phyloP scores from a whole-genome alignment of 805 yeast species.

The Candida namnaoensis region DNA sequence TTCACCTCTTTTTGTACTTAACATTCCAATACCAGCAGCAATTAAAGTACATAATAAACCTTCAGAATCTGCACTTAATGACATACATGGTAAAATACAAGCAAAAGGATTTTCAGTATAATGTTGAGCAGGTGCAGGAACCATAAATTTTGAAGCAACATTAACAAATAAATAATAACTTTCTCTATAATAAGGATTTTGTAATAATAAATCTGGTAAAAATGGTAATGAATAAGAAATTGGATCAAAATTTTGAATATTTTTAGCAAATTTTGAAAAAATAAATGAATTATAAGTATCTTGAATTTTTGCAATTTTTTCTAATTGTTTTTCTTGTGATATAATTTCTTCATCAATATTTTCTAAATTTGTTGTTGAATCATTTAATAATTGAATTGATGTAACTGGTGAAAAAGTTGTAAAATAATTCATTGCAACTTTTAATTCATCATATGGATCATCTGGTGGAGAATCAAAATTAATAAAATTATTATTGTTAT shows the following conservation, averaged over 20 bases:
- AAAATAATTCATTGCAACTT: neutral
- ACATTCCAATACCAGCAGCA: constrained; percentile 39
- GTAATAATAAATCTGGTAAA: constrained; percentile 50
- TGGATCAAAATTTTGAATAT: neutral
- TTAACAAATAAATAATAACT: constrained; percentile 56
- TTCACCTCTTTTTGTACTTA: constrained; percentile 12
- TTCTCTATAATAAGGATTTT: constrained; percentile 52
- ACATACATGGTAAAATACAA: constrained; percentile 57
- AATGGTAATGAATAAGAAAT: constrained; percentile 17
- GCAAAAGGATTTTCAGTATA: constrained; percentile 61
- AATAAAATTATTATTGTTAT: no score
- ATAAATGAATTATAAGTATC: no score
- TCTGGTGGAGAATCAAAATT: no score
- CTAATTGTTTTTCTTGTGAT: no score
- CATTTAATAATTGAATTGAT: no score
- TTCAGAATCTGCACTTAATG: constrained; percentile 46
- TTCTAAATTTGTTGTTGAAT: no score
- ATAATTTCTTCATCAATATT: no score
- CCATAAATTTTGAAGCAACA: constrained; percentile 51
- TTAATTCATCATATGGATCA: neutral
- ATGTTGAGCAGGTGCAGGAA: constrained; percentile 52
- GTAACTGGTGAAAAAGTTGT: neutral
- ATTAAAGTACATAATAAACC: constrained; percentile 46
- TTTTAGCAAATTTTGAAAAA: no score
- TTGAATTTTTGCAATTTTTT: no score